Percentiles rank a stretch among this genome's conserved stretches.
Conservation (phyloP, 352 stramenopile genomes). For the Pythium guiyangense region DNA sequence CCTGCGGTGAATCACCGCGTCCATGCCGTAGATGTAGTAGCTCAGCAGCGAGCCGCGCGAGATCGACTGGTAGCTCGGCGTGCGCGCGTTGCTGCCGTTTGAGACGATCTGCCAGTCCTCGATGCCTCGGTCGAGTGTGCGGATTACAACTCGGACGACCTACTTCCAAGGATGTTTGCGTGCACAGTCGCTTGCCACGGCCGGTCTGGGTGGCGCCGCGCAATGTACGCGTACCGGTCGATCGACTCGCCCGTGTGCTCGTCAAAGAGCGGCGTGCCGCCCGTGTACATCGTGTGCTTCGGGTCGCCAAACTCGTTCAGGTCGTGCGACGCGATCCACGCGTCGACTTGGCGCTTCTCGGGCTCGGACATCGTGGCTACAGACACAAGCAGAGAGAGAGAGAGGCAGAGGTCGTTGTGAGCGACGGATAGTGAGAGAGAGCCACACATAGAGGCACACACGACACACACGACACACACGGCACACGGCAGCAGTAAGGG, state of each 20-base stretch:
- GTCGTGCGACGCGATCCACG: slow-evolving; percentile 9
- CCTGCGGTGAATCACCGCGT: slow-evolving; percentile 58
- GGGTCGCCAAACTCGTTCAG: slow-evolving; percentile 10
- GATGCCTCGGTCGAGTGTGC: slow-evolving; percentile 69
- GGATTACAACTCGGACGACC: slow-evolving; percentile 59
- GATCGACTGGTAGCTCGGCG: slow-evolving; percentile 49
- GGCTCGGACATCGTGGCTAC: slow-evolving; percentile 2
- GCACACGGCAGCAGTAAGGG: neutral
- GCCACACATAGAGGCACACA: neutral
- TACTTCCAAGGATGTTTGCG: slow-evolving; percentile 56
- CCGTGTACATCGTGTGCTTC: slow-evolving; percentile 42
- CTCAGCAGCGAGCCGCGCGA: slow-evolving; percentile 70
- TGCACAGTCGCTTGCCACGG: slow-evolving; percentile 48
- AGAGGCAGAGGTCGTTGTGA: neutral
- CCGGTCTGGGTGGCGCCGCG: slow-evolving; percentile 37
- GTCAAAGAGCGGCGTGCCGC: slow-evolving; percentile 77
- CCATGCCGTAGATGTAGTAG: slow-evolving; percentile 87
- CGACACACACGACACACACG: neutral
- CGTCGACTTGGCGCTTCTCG: slow-evolving; percentile 30
- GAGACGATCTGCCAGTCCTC: slow-evolving; percentile 79
- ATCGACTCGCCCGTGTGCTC: slow-evolving; percentile 48
- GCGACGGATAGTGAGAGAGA: neutral
- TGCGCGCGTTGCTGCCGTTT: slow-evolving; percentile 38
- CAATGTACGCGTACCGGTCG: slow-evolving; percentile 71
- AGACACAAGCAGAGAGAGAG: neutral